Evolutionary conservation across 805 yeast species (phyloP).

Genomic region (Starmerella bombi): DNA sequence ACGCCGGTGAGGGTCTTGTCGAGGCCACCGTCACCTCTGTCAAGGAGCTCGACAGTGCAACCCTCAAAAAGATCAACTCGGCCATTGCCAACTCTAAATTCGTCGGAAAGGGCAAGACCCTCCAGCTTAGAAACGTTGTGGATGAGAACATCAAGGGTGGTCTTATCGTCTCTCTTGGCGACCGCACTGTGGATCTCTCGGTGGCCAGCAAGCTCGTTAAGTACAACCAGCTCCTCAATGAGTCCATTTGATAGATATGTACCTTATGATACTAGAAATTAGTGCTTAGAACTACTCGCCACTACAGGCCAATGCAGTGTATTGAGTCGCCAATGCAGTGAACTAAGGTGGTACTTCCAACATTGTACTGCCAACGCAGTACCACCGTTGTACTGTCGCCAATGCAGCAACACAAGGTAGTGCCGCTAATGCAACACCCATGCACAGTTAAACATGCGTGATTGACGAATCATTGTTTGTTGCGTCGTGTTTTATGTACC

Average conservation of each 20-base stretch:
- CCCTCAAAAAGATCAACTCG: constrained; percentile 61
- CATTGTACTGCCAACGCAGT: too few relatives aligned
- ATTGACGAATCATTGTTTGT: too few relatives aligned
- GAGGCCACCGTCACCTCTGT: constrained; percentile 90
- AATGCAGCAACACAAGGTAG: too few relatives aligned
- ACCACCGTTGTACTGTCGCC: too few relatives aligned
- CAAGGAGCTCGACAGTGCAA: constrained; percentile 64
- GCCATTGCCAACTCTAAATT: constrained; percentile 65
- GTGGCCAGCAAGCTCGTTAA: constrained; percentile 71
- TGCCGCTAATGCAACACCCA: too few relatives aligned
- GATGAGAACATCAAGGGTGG: constrained; percentile 93
- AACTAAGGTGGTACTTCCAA: too few relatives aligned
- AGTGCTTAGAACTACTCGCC: too few relatives aligned
- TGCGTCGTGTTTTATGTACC: too few relatives aligned
- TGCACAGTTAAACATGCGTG: too few relatives aligned
- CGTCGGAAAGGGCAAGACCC: constrained; percentile 76
- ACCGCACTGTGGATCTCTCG: constrained; percentile 89
- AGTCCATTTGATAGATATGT: constrained; percentile 54
- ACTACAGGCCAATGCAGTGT: too few relatives aligned
- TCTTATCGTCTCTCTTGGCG: constrained; percentile 88
- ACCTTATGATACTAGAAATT: constrained; percentile 3
- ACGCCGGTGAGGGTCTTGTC: constrained; percentile 82
- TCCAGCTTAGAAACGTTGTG: constrained; percentile 69
- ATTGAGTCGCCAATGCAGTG: too few relatives aligned
- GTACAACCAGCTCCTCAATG: constrained; percentile 77